Evolutionary conservation across 257 asterid genomes (phyloP), one percentile per base, ranked within the genome.

Genomic region (Ilex asprella): DNA sequence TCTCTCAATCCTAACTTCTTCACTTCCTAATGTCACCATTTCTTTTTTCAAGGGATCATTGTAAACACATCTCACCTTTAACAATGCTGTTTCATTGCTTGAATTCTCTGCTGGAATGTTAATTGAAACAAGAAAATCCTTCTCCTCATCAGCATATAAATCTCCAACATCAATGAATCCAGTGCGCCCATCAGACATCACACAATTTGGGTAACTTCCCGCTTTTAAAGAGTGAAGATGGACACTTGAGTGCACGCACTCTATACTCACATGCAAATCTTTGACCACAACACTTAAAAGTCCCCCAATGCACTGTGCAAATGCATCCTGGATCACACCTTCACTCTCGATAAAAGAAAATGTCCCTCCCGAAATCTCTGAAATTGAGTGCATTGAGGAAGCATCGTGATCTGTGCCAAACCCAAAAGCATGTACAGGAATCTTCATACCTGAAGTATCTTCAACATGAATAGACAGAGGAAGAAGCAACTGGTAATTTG

Each of bases 281-380:
- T 93, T 93, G 50, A 93, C 94, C 52, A 88, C 88, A 16, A 93
- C 97, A 57, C 99, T 93, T 75, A 93, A 70, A 58, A 93, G 92
- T 43, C 99, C 99, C 1, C 97, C 99, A 46, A 93, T 93, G 78
- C 99, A 93, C 75, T 93, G 99, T 12, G 99, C 99, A 68, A 93
- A 93, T 2, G 99, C 99, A 60, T 93, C 96, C 77, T 93, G 99
- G 51, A 93, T 93, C n/a, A 79, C 94, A 16, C 94, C 78, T 74
- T 93, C 99, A 1, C 96, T 82, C 77, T 93, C 99, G 10, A 93
- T 93, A 78, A 93, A 93, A 32, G 99, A 93, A 69, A 93, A 93
- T 1, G 96, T 89, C 59, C 99, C 99, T 65, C 99, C 97, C 13
- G 99, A 89, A 39, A 78, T 75, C 83, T 93, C 99, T 0, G 99